Evolutionary conservation across 306 rosid species (phyloP).

Genomic region (Quercus gilva): DNA sequence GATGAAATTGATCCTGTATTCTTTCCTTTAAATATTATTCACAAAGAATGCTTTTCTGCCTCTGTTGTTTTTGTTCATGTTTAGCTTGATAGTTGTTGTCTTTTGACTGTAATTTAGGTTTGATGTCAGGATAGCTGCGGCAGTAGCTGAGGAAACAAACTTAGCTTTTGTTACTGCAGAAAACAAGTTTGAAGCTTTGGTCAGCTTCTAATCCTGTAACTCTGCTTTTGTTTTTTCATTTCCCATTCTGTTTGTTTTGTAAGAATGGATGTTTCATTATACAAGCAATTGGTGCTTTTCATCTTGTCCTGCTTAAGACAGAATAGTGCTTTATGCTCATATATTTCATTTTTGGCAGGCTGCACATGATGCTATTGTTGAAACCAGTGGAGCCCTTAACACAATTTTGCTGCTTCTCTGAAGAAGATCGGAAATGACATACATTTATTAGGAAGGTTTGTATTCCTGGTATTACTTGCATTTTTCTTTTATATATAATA

Average conservation of each 20-base stretch:
- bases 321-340: constrained; percentile 20
- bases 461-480: constrained; percentile 4
- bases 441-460: constrained; percentile 88
- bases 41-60: not conserved
- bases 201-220: constrained; percentile 38
- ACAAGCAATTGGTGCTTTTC: constrained; percentile 10
- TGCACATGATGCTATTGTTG: constrained; percentile 98
- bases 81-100: constrained; percentile 11
- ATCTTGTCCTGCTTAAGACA: constrained; percentile 17
- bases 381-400: constrained; percentile 86
- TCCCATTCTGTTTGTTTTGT: not conserved
- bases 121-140: constrained; percentile 87
- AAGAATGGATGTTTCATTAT: constrained; percentile 1
- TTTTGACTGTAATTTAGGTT: constrained; percentile 47
- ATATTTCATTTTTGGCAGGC: constrained; percentile 53
- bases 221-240: not conserved
- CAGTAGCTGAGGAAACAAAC: constrained; percentile 86
- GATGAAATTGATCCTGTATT: not conserved
- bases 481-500: not conserved
- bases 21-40: not conserved
- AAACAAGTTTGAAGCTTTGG: constrained; percentile 99
- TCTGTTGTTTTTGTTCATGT: constrained; percentile 1
- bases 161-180: constrained; percentile 91
- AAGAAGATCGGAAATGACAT: constrained; percentile 96
- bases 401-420: constrained; percentile 71